phyloP scores from a whole-genome alignment of 2,329 filamentous ascomycete species.

The Bipolaris victoriae region DNA sequence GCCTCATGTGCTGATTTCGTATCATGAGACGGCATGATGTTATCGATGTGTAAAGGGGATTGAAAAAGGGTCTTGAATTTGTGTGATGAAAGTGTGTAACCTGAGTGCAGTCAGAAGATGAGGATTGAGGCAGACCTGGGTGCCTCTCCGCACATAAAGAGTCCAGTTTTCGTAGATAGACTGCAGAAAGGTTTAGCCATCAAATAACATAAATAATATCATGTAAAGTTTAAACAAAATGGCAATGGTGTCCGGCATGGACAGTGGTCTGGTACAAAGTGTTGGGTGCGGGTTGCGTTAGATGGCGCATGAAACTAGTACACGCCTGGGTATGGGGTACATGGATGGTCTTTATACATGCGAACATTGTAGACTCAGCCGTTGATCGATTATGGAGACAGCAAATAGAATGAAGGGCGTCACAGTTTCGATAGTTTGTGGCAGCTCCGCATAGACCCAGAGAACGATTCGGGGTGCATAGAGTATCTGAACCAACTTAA shows the following conservation, averaged over 20 bases:
- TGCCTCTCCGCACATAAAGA: background rate
- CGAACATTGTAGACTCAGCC: too few relatives aligned
- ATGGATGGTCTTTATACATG: background rate
- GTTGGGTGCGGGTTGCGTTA: too few relatives aligned
- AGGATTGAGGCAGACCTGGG: background rate
- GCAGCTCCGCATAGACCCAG: background rate
- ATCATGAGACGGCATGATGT: background rate
- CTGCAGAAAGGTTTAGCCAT: too few relatives aligned
- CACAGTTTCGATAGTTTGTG: background rate
- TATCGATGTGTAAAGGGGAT: background rate
- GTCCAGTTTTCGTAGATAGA: background rate
- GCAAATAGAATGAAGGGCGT: too few relatives aligned
- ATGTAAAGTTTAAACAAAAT: too few relatives aligned
- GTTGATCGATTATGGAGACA: background rate
- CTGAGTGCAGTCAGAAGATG: background rate
- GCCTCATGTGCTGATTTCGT: background rate
- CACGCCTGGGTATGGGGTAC: background rate
- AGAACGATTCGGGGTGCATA: background rate
- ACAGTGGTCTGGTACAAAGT: too few relatives aligned
- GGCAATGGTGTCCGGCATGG: too few relatives aligned
- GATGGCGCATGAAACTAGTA: background rate
- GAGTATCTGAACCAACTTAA: background rate
- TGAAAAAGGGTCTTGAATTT: background rate
- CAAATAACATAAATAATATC: too few relatives aligned
- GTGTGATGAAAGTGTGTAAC: background rate